Evolutionary conservation across 2,329 filamentous ascomycete genomes (phyloP), one percentile per base, ranked within the genome.

Genomic region (Penicillium sp.): DNA sequence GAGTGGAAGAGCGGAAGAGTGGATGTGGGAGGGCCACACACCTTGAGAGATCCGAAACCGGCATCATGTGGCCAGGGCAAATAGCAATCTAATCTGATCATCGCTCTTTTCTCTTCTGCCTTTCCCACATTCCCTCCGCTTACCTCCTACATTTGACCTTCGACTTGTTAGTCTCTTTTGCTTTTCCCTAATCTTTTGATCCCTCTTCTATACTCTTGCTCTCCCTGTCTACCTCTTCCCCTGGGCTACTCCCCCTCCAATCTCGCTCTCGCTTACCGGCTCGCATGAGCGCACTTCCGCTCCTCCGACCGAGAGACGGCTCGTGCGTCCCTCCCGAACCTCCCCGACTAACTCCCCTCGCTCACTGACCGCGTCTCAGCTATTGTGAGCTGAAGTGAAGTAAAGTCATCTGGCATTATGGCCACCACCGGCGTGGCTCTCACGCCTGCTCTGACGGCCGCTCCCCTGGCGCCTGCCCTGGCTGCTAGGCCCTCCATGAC

Each of bases 401-500:
- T 10, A 10, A 27, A 27, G 26, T 27, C 7, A 27, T 60, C 49
- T 21, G 37, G 45, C 43, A 56, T 49, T 52, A 58, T 75, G 72
- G 67, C 71, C 42, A 73, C 73, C 56, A 67, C 71, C 63, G 70
- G 48, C 68, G 69, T 53, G 63, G 66, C 63, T 51, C 66, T 64
- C 70, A 50, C 72, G 43, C 67, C 74, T 39, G 67, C 69, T 49
- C 68, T 70, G 32, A 71, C 73, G 44, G 57, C 70, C 30, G 54
- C 29, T 24, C 45, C 52, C 27, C 49, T 69, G 34, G 70, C 69
- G 34, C 61, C 70, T 46, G 56, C 67, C 44, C 56, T 79, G 51
- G 74, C 71, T 12, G 63, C 69, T 52, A 71, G 73, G 53, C 69
- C 72, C 23, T 61, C 68, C 27, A 62, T 69, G 34, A 73, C 73